Evolutionary conservation across 768 basidiomycete genomes (phyloP).

Genomic region (Rubroboletus satanas): DNA sequence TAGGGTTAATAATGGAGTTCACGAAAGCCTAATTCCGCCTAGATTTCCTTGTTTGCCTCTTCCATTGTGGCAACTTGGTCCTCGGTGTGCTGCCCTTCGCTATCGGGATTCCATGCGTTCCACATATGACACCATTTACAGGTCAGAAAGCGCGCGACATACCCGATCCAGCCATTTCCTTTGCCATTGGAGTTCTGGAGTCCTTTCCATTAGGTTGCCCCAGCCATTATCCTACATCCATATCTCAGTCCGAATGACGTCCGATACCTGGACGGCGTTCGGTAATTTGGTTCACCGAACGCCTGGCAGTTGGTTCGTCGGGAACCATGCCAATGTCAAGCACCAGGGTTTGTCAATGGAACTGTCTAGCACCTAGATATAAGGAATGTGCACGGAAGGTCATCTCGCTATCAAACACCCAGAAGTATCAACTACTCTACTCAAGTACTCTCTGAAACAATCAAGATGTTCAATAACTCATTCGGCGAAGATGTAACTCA

Average conservation of each 20-base stretch:
- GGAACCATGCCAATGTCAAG: slow-evolving; percentile 14
- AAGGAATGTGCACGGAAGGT: neutral
- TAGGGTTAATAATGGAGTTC: neutral
- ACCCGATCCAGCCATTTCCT: neutral
- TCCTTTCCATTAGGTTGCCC: neutral
- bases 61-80: slow-evolving; percentile 6
- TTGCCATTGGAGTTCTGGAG: slow-evolving; percentile 6
- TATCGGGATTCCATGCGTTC: neutral
- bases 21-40: neutral
- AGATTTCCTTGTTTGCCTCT: neutral
- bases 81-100: neutral
- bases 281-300: neutral
- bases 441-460: neutral
- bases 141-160: neutral
- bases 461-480: slow-evolving; percentile 6
- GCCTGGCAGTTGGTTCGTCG: slow-evolving; percentile 16
- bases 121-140: neutral
- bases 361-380: slow-evolving; percentile 6
- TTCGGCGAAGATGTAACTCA: slow-evolving; percentile 16
- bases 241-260: neutral
- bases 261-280: slow-evolving; percentile 1
- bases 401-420: neutral
- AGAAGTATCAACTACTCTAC: neutral
- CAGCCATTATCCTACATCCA: neutral
- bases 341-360: neutral